Evolutionary conservation across 495 filamentous ascomycete species (phyloP), one percentile per base, ranked within the genome.

Genomic region (Penicillium arizonense): DNA sequence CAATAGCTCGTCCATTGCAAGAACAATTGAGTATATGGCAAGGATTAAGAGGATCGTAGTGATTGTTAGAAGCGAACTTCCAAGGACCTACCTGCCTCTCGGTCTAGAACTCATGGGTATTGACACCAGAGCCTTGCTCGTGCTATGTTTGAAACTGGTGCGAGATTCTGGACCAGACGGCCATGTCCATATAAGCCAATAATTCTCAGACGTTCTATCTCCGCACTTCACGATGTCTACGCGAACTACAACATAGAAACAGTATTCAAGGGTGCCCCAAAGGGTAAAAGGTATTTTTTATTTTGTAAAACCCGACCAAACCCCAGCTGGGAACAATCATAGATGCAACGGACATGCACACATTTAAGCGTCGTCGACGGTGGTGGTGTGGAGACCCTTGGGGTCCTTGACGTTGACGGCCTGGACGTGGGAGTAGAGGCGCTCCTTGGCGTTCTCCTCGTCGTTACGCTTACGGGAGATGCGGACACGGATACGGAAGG

Each of bases 381-480:
- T 83, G 54, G 87, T 82, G 53, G 94, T 97, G 68, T 88, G 86
- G 61, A 98, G 84, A 71, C 92, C 92, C 90, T 96, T 97, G 70
- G 91, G 84, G 79, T 93, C 87, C 90, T 96, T 97, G 63, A 97
- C 94, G 77, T 96, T 96, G 76, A 97, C 94, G 56, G 93, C 94
- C 85, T 97, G 91, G 68, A 98, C 95, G 80, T 95, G 96, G 74
- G 86, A 91, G 86, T 97, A 98, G 64, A 98, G 85, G 82, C 89
- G 93, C 83, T 98, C 87, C 83, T 94, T 94, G 65, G 94, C 93
- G 64, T 89, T 91, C 81, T 99, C 94, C 82, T 99, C 94, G 74
- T 99, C 94, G 82, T 99, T 99, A 83, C 94, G 91, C 87, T 96
- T 94, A 74, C 94, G 90, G 62, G 90, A 96, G 80, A 99, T 96